phyloP scores from a whole-genome alignment of 2,329 filamentous ascomycete genomes.

The Rosellinia necatrix region DNA sequence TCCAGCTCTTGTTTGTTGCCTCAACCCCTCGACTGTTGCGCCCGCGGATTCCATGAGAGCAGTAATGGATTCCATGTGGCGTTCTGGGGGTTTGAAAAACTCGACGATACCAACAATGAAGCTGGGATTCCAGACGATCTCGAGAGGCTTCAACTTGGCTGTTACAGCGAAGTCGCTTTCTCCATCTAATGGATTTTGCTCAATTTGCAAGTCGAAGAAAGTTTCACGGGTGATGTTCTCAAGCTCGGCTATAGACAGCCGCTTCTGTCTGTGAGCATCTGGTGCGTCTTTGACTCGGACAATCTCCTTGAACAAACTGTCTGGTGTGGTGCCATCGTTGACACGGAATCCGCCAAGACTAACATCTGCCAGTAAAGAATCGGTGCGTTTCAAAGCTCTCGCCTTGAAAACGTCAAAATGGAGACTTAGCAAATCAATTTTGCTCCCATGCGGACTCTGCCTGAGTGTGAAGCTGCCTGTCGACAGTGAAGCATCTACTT shows the following conservation, averaged over 20 bases:
- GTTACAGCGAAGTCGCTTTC: conserved; percentile 89
- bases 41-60: conserved; percentile 95
- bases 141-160: conserved; percentile 90
- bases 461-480: conserved; percentile 96
- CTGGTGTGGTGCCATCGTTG: conserved; percentile 92
- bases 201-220: conserved; percentile 90
- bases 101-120: conserved; percentile 89
- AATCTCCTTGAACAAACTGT: conserved; percentile 91
- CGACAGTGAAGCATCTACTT: conserved; percentile 89
- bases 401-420: conserved; percentile 95
- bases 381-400: conserved; percentile 85
- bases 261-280: conserved; percentile 50
- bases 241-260: conserved; percentile 59
- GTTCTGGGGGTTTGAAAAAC: conserved; percentile 95
- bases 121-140: conserved; percentile 96
- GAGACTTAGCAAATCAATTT: conserved; percentile 81
- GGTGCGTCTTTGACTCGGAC: conserved; percentile 92
- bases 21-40: conserved; percentile 90
- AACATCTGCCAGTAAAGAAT: conserved; percentile 86
- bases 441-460: conserved; percentile 77
- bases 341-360: conserved; percentile 91
- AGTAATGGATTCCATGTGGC: conserved; percentile 97
- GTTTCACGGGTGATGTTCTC: conserved; percentile 64
- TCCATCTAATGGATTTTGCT: conserved; percentile 92
- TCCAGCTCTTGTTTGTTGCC: conserved; percentile 93